Evolutionary conservation across 768 basidiomycete genomes (phyloP).

Genomic region (Phallus indusiatus): DNA sequence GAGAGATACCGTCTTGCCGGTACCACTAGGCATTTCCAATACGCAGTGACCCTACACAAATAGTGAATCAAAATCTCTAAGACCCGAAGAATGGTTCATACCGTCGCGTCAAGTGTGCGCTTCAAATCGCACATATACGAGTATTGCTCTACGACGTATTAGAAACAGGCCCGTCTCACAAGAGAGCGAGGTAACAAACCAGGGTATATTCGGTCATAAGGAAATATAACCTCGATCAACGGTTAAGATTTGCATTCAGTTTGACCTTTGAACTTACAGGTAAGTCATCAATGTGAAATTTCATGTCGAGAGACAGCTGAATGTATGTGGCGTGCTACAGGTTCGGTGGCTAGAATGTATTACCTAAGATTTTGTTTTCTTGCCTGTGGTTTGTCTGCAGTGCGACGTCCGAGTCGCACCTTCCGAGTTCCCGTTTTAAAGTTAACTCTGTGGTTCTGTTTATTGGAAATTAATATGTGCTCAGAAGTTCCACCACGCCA

Average conservation of each 20-base stretch:
- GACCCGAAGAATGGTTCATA: conserved; percentile 24
- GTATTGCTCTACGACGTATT: conserved; percentile 72
- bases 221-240: conserved; percentile 65
- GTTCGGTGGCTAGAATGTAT: no score
- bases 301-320: conserved; percentile 56
- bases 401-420: no score
- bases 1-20: conserved; percentile 96
- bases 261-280: conserved; percentile 38
- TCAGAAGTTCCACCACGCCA: no score
- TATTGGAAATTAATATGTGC: no score
- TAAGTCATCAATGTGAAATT: conserved; percentile 74
- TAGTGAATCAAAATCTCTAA: neutral
- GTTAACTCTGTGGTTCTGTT: no score
- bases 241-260: neutral
- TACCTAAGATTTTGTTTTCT: no score
- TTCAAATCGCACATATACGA: conserved; percentile 99
- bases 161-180: neutral
- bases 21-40: conserved; percentile 99
- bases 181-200: conserved; percentile 37
- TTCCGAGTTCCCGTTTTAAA: no score
- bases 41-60: conserved; percentile 84
- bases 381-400: no score
- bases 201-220: conserved; percentile 93
- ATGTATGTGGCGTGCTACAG: no score
- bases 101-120: conserved; percentile 88